Base-by-base conservation (phyloP, 345 rosid genomes). In the Tarenaya hassleriana region DNA sequence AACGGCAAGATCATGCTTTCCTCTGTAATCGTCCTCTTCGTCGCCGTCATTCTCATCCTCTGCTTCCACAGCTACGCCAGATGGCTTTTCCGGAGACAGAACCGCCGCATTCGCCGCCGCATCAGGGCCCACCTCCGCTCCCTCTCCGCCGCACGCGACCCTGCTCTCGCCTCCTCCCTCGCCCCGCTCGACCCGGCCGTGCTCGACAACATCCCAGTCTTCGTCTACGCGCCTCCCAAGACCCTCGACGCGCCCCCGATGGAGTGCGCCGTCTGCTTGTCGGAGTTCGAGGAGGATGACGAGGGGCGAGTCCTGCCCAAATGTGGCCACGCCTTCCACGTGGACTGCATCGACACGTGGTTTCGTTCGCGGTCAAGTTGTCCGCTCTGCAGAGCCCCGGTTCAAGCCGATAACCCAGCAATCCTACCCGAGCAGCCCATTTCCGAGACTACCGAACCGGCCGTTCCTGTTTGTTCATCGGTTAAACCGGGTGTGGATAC, bases 311-410 rank as follows among this genome's bases (percentile, higher is more conserved):
- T 60, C 16, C 62, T 91, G 51, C 92, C 95, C 4, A 64, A 61
- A 24, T 91, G 98, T 46, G 70, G 70, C 10, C 98, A 91, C 50
- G 56, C 68, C 31, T 91, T 91, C 55, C 98, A 91, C 45, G 76
- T 71, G 1, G 92, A 74, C 8, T 91, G 96, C 57, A 84, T 87
- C 55, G 96, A 87, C 41, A 71, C 73, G 77, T 91, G 98, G 96
- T 84, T 91, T 55, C 68, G 62, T 19, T 73, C 86, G 9, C 86
- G 80, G 55, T 75, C 84, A 12, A 86, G 69, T 15, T 90, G 95
- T 54, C 98, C 96, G 3, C 69, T 87, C 43, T 91, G 98, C 56
- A 76, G 98, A 45, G 74, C 76, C 8, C 81, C 92, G 34, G 86
- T 87, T 15, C 78, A 70, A 31, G 41, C 63, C 19, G 46, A 40